Percentiles rank a stretch among this genome's conserved stretches.
These are phyloP conservation scores for Neurospora sp. DNA, from an alignment of 2,329 filamentous ascomycete genomes.

Conservation along the genomic window DNA sequence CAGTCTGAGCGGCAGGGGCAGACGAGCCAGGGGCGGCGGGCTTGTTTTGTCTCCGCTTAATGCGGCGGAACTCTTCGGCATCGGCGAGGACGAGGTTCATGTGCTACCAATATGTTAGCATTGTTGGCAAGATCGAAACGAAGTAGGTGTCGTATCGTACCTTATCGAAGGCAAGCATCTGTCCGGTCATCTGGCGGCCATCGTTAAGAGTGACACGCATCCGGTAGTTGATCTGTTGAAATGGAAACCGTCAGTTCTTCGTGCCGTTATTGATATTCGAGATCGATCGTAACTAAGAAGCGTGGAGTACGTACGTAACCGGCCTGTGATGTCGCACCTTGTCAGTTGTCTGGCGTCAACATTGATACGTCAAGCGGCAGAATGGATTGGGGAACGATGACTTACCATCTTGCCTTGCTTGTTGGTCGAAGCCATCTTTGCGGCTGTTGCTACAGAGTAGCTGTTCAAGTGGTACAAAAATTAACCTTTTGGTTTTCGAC, in stretches of 20 bases:
- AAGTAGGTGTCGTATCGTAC: slow-evolving; percentile 32
- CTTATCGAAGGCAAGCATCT: slow-evolving; percentile 99
- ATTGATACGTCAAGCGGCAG: slow-evolving; percentile 25
- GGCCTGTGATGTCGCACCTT: slow-evolving; percentile 44
- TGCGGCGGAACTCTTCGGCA: slow-evolving; percentile 92
- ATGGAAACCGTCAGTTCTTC: slow-evolving; percentile 7
- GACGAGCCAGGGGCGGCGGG: slow-evolving; percentile 53
- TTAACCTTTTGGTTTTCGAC: slow-evolving; percentile 26
- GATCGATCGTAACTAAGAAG: background rate
- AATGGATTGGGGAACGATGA: slow-evolving; percentile 26
- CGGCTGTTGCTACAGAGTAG: slow-evolving; percentile 31
- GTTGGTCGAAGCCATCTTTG: slow-evolving; percentile 61
- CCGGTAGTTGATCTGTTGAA: slow-evolving; percentile 86
- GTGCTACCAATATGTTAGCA: slow-evolving; percentile 47
- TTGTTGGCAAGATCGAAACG: background rate
- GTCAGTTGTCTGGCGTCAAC: slow-evolving; percentile 53
- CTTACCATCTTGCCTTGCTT: slow-evolving; percentile 99
- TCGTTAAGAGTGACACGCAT: slow-evolving; percentile 96
- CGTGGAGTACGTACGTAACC: slow-evolving; percentile 52
- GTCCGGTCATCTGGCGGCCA: slow-evolving; percentile 85
- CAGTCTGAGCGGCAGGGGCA: slow-evolving; percentile 52
- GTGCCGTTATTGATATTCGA: background rate
- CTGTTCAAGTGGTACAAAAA: slow-evolving; percentile 35
- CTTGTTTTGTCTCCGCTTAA: slow-evolving; percentile 77
- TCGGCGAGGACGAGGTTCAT: slow-evolving; percentile 99